Percentiles rank a stretch among this genome's conserved stretches.
These are phyloP conservation scores for Candida gorgasii DNA, from an alignment of 805 yeast genomes.

Conservation along the genomic window DNA sequence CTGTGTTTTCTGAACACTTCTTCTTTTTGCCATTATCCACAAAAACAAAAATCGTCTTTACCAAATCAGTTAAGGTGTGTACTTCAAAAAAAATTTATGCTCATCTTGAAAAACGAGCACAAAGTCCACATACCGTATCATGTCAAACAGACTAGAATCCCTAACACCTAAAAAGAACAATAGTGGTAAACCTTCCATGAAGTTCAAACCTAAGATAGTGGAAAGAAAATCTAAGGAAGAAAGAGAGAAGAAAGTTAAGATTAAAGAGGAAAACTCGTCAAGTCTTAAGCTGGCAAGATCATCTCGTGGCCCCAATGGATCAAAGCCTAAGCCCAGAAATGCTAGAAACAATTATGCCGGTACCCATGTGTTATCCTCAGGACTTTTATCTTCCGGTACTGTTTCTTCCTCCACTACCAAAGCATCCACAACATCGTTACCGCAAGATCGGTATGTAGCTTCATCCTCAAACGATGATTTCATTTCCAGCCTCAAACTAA, in stretches of 20 bases:
- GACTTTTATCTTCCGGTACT: slow-evolving; percentile 71
- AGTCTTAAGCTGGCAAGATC: slow-evolving; percentile 19
- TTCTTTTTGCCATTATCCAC: slow-evolving; percentile 21
- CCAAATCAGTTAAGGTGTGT: too few species aligned
- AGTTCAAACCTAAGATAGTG: slow-evolving; percentile 85
- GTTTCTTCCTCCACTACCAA: slow-evolving; percentile 36
- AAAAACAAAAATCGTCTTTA: background rate
- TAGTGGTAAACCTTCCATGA: slow-evolving; percentile 52
- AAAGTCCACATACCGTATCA: slow-evolving; percentile 13
- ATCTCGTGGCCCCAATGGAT: slow-evolving; percentile 21
- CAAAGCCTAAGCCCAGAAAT: slow-evolving; percentile 40
- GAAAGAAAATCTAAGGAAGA: slow-evolving; percentile 84
- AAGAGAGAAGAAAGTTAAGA: slow-evolving; percentile 62
- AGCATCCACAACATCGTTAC: background rate
- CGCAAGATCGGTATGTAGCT: slow-evolving; percentile 12
- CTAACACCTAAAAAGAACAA: slow-evolving; percentile 35
- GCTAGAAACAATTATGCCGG: slow-evolving; percentile 40
- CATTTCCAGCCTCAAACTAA: slow-evolving; percentile 9
- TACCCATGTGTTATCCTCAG: slow-evolving; percentile 69
- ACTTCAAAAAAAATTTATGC: slow-evolving; percentile 2
- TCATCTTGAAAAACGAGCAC: slow-evolving; percentile 8
- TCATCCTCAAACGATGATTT: slow-evolving; percentile 29
- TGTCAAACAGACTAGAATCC: slow-evolving; percentile 46
- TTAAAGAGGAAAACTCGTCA: slow-evolving; percentile 34
- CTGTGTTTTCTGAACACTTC: slow-evolving; percentile 11